Percentiles rank a stretch among this genome's conserved stretches.
These are phyloP conservation scores for Geotrichum aggregatum DNA, from an alignment of 1,139 yeast genomes.

Conservation along the genomic window DNA sequence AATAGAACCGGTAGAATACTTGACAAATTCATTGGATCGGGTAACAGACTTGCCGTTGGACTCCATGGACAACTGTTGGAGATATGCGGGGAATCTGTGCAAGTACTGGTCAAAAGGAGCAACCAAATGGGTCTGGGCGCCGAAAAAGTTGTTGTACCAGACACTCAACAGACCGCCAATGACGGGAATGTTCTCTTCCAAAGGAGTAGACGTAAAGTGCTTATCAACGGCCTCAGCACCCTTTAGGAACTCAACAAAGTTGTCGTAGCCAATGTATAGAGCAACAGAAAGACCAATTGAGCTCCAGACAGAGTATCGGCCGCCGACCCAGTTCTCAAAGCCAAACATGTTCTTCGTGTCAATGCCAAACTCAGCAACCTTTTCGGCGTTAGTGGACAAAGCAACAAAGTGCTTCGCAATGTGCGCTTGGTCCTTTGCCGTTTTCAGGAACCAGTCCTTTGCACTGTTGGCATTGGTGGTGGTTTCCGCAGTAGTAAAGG, in stretches of 20 bases:
- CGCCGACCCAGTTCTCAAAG: conserved; percentile 98
- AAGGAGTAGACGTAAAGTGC: conserved; percentile 78
- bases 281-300: conserved; percentile 96
- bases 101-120: conserved; percentile 98
- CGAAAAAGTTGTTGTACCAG: conserved; percentile 97
- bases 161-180: conserved; percentile 89
- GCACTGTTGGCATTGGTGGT: conserved; percentile 93
- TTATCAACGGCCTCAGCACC: conserved; percentile 97
- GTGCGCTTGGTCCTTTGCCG: conserved; percentile 62
- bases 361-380: conserved; percentile 90
- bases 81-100: conserved; percentile 98
- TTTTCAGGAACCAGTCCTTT: conserved; percentile 81
- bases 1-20: conserved; percentile 93
- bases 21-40: conserved; percentile 82
- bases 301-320: conserved; percentile 98
- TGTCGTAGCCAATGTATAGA: conserved; percentile 88
- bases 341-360: conserved; percentile 98
- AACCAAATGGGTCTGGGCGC: conserved; percentile 96
- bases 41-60: conserved; percentile 97
- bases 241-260: conserved; percentile 82
- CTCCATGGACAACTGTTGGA: conserved; percentile 98
- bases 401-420: conserved; percentile 98
- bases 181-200: conserved; percentile 87
- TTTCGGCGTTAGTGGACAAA: conserved; percentile 84
- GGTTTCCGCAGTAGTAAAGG: conserved; percentile 98